phyloP scores from a whole-genome alignment of 2,329 filamentous ascomycete species.

The Dactylellina cionopaga region DNA sequence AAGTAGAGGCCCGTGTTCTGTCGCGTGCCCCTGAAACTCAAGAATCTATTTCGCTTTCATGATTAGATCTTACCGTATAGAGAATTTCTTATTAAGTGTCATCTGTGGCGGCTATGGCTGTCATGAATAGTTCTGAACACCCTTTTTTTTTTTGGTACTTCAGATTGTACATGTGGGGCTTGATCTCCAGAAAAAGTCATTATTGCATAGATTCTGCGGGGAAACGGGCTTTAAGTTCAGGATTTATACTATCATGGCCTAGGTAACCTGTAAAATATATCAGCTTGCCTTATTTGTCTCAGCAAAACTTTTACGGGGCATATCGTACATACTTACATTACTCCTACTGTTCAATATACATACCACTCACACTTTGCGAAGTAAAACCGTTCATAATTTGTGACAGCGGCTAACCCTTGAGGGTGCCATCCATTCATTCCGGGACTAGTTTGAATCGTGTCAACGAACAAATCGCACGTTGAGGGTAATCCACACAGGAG shows the following conservation, averaged over 20 bases:
- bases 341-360: slow-evolving; percentile 11
- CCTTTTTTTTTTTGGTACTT: background rate
- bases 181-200: slow-evolving; percentile 33
- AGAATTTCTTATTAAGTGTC: background rate
- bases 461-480: too few species aligned
- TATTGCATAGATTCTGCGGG: slow-evolving; percentile 31
- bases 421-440: too few species aligned
- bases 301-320: slow-evolving; percentile 25
- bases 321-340: slow-evolving; percentile 35
- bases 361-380: slow-evolving; percentile 13
- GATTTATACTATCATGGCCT: slow-evolving; percentile 14
- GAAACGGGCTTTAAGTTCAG: background rate
- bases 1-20: slow-evolving; percentile 71
- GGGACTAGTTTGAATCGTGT: too few species aligned
- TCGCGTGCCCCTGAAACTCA: background rate
- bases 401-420: slow-evolving; percentile 32
- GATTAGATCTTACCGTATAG: background rate
- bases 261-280: slow-evolving; percentile 49
- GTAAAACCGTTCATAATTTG: slow-evolving; percentile 18
- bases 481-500: too few species aligned
- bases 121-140: background rate
- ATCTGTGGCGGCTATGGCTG: background rate
- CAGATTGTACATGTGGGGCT: background rate
- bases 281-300: slow-evolving; percentile 24
- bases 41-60: slow-evolving; percentile 1